phyloP scores from a whole-genome alignment of 768 basidiomycete species.

The Panaeolus cyanescens region DNA sequence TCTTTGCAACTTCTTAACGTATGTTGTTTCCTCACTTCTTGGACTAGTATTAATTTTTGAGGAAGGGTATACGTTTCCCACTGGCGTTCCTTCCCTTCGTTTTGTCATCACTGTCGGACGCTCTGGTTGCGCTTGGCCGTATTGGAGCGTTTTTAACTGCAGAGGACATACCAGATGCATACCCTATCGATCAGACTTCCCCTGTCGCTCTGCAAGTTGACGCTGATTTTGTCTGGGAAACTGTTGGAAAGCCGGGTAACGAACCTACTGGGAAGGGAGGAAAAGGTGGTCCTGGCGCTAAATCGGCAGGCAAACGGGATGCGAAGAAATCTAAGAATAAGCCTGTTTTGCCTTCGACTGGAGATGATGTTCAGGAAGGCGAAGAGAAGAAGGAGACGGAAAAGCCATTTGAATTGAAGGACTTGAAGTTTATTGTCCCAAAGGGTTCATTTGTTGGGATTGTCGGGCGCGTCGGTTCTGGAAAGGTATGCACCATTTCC shows the following conservation, averaged over 20 bases:
- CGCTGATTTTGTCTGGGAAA: slow-evolving; percentile 57
- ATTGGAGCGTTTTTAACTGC: slow-evolving; percentile 51
- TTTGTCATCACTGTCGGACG: slow-evolving; percentile 47
- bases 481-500: slow-evolving; percentile 48
- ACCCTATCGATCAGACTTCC: slow-evolving; percentile 40
- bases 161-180: slow-evolving; percentile 54
- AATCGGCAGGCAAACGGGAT: neutral
- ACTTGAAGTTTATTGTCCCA: slow-evolving; percentile 46
- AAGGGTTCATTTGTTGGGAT: slow-evolving; percentile 68
- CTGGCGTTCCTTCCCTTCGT: slow-evolving; percentile 57
- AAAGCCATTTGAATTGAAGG: slow-evolving; percentile 51
- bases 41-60: neutral
- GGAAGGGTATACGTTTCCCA: slow-evolving; percentile 60
- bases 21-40: slow-evolving; percentile 9
- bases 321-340: slow-evolving; percentile 10
- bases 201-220: slow-evolving; percentile 46
- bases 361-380: slow-evolving; percentile 8
- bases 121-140: slow-evolving; percentile 49
- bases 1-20: slow-evolving; percentile 64
- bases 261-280: slow-evolving; percentile 7
- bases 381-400: slow-evolving; percentile 28
- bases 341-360: neutral
- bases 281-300: neutral
- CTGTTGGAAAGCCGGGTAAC: slow-evolving; percentile 21
- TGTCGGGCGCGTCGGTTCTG: slow-evolving; percentile 74